Percentiles rank a stretch among this genome's conserved stretches.
These are phyloP conservation scores for Globisporangium perplexum DNA, from an alignment of 352 stramenopile genomes.

Conservation along the genomic window DNA sequence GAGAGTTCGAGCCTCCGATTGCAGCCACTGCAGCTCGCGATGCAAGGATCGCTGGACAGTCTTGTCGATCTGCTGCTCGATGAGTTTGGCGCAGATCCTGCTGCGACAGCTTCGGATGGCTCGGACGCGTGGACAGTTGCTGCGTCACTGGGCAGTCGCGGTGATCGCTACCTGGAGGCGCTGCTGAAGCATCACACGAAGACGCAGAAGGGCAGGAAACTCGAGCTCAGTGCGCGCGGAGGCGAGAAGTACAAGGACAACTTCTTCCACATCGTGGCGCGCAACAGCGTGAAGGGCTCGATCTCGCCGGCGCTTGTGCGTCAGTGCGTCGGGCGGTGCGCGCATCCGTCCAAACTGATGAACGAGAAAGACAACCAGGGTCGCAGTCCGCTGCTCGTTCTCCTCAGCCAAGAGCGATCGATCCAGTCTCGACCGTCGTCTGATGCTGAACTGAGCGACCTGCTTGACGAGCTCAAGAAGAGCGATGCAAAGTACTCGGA, in stretches of 20 bases:
- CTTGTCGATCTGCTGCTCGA: conserved; percentile 48
- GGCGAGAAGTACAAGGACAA: conserved; percentile 27
- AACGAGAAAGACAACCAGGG: conserved; percentile 39
- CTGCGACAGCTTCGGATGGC: conserved; percentile 30
- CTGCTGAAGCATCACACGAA: conserved; percentile 42
- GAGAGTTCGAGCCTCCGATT: conserved; percentile 11
- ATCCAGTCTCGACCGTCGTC: conserved; percentile 14
- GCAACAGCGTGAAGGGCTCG: conserved; percentile 13
- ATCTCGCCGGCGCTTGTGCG: conserved; percentile 27
- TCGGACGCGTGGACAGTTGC: conserved; percentile 61
- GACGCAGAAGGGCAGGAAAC: conserved; percentile 19
- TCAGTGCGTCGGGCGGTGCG: conserved; percentile 28
- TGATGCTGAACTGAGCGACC: conserved; percentile 23
- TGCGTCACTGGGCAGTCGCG: conserved; percentile 19
- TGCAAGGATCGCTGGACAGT: conserved; percentile 31
- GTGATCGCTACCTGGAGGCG: conserved; percentile 40
- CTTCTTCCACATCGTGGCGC: conserved; percentile 57
- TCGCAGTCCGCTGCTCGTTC: conserved; percentile 42
- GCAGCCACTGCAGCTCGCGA: conserved; percentile 62
- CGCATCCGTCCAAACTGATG: conserved; percentile 28
- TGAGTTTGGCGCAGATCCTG: conserved; percentile 31
- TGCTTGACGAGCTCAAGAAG: conserved; percentile 25
- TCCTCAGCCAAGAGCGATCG: conserved; percentile 31
- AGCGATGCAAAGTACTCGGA: conserved; percentile 35
- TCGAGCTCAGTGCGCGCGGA: conserved; percentile 24